These are phyloP conservation scores for Actinomucor elegans DNA, from an alignment of 371 early-diverging fungal genomes.

Conservation along the genomic window DNA sequence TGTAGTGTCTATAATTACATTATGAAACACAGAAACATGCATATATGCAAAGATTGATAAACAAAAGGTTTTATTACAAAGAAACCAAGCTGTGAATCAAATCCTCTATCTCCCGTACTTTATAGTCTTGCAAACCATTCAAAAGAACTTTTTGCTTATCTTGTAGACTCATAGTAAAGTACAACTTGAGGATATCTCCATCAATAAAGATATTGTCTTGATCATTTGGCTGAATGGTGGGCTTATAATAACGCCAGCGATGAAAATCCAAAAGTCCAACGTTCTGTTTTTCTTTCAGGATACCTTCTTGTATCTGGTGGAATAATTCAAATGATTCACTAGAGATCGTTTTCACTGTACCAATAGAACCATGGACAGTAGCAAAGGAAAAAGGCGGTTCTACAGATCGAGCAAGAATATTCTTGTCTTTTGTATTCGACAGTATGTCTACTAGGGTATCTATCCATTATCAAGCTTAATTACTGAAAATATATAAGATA, in stretches of 20 bases:
- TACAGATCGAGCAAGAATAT: constrained; percentile 39
- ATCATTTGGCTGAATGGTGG: constrained; percentile 30
- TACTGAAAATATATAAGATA: no score
- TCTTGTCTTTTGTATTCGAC: constrained; percentile 44
- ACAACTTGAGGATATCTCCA: constrained; percentile 86
- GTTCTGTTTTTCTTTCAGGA: constrained; percentile 53
- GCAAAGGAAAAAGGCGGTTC: constrained; percentile 61
- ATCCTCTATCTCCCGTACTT: constrained; percentile 1
- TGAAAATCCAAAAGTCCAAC: constrained; percentile 63
- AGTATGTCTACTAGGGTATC: constrained; percentile 8
- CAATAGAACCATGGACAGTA: constrained; percentile 81
- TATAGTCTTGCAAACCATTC: constrained; percentile 2
- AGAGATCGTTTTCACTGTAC: constrained; percentile 69
- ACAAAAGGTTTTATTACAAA: constrained; percentile 3
- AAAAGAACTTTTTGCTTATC: constrained; percentile 53
- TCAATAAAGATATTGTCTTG: constrained; percentile 69
- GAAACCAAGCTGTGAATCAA: constrained; percentile 9
- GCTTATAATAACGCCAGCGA: constrained; percentile 66
- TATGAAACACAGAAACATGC: not conserved
- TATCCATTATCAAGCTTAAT: no score
- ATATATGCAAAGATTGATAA: no score
- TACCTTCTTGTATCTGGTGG: constrained; percentile 58
- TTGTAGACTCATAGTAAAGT: constrained; percentile 56
- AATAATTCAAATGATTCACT: constrained; percentile 60
- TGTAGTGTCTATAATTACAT: no score